Base-by-base conservation (phyloP, 495 filamentous ascomycete species). In the Oleoguttula mirabilis region DNA sequence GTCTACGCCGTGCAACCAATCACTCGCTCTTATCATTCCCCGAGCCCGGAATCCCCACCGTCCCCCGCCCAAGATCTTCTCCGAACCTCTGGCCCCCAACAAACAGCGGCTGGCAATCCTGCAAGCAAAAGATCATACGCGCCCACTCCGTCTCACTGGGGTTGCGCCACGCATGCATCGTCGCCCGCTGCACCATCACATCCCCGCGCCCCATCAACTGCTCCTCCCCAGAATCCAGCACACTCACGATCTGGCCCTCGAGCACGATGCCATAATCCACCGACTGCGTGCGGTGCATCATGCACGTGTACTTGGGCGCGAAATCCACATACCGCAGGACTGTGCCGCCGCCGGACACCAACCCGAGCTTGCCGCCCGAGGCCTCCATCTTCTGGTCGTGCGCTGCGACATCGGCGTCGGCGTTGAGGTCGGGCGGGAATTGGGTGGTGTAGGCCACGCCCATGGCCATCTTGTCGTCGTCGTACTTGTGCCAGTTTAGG, bases 191-290 rank as follows among this genome's bases (percentile, higher is more conserved):
- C 10, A 84, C 68, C n/a, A 66, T 65, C 8, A 79, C 60, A 53
- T 84, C 78, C 1, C 80, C 80, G 3, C 68, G 54, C 48, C 62
- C 58, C 71, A 84, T 61, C 4, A 57, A 44, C 41, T 64, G 59
- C 36, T 54, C 57, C 52, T 73, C 76, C 0, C 80, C 70, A 51
- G 57, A 47, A 54, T 83, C 80, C 10, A 84, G 58, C 5, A 70
- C 55, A 58, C 75, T 68, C 50, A 72, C 76, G 15, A 80, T 58
- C 52, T 71, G 56, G 0, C 84, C 84, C 54, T 87, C 81, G n/a
- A 90, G 43, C 20, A 90, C 72, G 42, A 86, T 68, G 3, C 81
- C 82, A 38, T 82, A 87, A 48, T 88, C 84, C 3, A 90, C 59
- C 12, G 70, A 76, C 52, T 76, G 67, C 2, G 84, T 86, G 0